Evolutionary conservation across 768 basidiomycete species (phyloP).

Genomic region (Tubosaeta brunneosetosa): DNA sequence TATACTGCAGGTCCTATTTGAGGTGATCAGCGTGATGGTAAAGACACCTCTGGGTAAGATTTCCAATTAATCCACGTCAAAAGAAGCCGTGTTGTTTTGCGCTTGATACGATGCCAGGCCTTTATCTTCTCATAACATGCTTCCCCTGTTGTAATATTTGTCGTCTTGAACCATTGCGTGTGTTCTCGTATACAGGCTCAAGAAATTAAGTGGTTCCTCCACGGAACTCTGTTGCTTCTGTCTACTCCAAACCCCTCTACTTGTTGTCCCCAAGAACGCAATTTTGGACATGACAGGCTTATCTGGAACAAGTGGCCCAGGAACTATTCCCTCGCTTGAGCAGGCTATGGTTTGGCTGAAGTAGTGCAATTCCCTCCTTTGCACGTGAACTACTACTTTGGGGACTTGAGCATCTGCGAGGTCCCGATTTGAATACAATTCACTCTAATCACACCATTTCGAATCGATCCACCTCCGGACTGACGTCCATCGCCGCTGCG

Average conservation of each 20-base stretch:
- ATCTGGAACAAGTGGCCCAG: no score
- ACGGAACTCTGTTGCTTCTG: no score
- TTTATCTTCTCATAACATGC: neutral
- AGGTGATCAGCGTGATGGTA: conserved; percentile 74
- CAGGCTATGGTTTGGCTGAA: no score
- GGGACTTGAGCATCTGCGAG: no score
- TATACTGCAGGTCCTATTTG: conserved; percentile 54
- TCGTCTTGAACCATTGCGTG: no score
- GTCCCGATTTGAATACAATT: no score
- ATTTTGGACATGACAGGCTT: no score
- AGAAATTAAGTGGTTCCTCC: neutral
- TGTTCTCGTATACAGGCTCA: neutral
- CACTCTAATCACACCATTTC: neutral
- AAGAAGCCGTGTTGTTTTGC: neutral
- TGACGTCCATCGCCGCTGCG: neutral
- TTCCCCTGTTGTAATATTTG: neutral
- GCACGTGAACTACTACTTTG: no score
- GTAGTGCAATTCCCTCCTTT: no score
- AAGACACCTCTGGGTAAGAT: conserved; percentile 73
- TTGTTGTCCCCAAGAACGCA: no score
- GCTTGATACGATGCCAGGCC: neutral
- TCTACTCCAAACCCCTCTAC: no score
- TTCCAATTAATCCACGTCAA: conserved; percentile 10
- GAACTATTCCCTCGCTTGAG: no score
- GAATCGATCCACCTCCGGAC: neutral